These are phyloP conservation scores for Carex arenaria DNA, from an alignment of 202 grass and related monocot genomes.

Conservation along the genomic window DNA sequence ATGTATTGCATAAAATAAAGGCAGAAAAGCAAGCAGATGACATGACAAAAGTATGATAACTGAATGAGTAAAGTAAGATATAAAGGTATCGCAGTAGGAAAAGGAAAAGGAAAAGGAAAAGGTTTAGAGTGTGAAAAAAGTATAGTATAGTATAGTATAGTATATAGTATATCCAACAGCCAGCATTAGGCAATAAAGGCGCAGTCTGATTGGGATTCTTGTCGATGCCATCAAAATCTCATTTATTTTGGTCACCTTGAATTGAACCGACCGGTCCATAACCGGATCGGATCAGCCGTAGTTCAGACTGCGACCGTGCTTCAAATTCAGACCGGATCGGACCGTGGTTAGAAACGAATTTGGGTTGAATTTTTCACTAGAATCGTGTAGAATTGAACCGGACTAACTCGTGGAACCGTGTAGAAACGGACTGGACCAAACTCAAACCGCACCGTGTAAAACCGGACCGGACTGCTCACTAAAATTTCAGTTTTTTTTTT, in stretches of 20 bases:
- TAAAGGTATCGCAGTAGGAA: background rate
- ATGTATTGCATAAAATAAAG: background rate
- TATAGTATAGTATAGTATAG: slow-evolving; percentile 17
- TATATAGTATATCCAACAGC: slow-evolving; percentile 5
- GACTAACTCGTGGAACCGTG: too few relatives aligned
- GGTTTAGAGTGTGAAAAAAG: slow-evolving; percentile 7
- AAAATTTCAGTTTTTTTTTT: too few relatives aligned
- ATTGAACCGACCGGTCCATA: too few relatives aligned
- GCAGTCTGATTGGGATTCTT: background rate
- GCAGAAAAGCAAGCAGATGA: background rate
- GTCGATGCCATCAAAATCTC: background rate
- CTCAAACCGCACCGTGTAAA: too few relatives aligned
- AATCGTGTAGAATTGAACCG: too few relatives aligned
- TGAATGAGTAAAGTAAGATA: slow-evolving; percentile 1
- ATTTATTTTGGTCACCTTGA: background rate
- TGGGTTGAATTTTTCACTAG: too few relatives aligned
- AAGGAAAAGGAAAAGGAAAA: background rate
- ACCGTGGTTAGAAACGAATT: too few relatives aligned
- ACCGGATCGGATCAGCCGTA: too few relatives aligned
- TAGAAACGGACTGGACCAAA: too few relatives aligned
- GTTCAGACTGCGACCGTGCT: too few relatives aligned
- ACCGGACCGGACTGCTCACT: too few relatives aligned
- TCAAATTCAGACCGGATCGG: too few relatives aligned
- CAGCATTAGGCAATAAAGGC: slow-evolving; percentile 1
- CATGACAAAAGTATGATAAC: background rate